A percentile compares a stretch with the other conserved stretches of the same genome.
Conservation (phyloP, 1,284 basidiomycete genomes). For the Trichosporon sp. region DNA sequence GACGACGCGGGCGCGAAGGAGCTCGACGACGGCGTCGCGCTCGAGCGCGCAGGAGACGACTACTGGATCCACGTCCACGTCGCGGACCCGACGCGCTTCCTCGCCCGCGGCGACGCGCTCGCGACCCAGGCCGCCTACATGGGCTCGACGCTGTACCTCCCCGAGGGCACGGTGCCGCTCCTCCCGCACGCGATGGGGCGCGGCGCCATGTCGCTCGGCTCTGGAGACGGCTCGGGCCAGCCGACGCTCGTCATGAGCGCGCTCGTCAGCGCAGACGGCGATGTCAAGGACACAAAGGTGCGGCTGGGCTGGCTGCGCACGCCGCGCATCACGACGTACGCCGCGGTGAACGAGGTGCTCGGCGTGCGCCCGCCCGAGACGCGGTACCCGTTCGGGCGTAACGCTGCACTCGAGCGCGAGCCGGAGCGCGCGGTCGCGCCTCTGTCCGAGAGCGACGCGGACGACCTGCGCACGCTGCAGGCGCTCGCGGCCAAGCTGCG, state of each 20-base stretch:
- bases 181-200: slow-evolving; percentile 57
- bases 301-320: slow-evolving; percentile 69
- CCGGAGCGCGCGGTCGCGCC: not conserved
- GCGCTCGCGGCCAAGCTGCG: slow-evolving; percentile 41
- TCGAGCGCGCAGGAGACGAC: slow-evolving; percentile 62
- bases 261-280: slow-evolving; percentile 61
- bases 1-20: slow-evolving; percentile 79
- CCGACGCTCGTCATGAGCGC: slow-evolving; percentile 77
- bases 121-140: slow-evolving; percentile 57
- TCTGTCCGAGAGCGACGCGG: slow-evolving; percentile 22
- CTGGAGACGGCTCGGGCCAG: slow-evolving; percentile 42
- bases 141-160: slow-evolving; percentile 60
- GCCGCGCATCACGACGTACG: slow-evolving; percentile 65
- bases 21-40: slow-evolving; percentile 88
- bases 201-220: slow-evolving; percentile 59
- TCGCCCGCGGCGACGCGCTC: slow-evolving; percentile 66
- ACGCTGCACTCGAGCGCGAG: not conserved
- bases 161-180: slow-evolving; percentile 64
- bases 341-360: slow-evolving; percentile 61
- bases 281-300: slow-evolving; percentile 67
- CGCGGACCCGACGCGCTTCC: slow-evolving; percentile 80
- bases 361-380: slow-evolving; percentile 35
- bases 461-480: slow-evolving; percentile 52
- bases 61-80: slow-evolving; percentile 88
- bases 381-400: slow-evolving; percentile 30